phyloP scores from a whole-genome alignment of 129 eudicot species.

The Ambrosia trifida region DNA sequence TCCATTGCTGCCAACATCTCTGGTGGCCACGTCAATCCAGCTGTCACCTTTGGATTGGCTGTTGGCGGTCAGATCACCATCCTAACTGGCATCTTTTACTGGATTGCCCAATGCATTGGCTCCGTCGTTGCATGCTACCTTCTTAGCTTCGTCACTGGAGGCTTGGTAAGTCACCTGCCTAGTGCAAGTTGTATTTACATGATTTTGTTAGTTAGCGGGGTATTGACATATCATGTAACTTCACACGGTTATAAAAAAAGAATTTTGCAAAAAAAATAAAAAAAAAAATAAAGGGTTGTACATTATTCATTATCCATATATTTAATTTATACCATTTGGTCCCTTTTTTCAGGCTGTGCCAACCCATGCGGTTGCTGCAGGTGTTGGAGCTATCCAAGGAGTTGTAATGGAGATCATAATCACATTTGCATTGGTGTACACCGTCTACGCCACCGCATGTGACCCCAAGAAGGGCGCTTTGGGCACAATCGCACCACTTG shows the following conservation, averaged over 20 bases:
- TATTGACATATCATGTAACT: too few relatives aligned
- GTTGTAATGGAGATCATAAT: slow-evolving; percentile 52
- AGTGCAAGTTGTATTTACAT: too few relatives aligned
- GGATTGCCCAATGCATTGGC: slow-evolving; percentile 60
- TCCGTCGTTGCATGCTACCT: slow-evolving; percentile 54
- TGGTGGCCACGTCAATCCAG: slow-evolving; percentile 67
- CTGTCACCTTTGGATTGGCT: slow-evolving; percentile 70
- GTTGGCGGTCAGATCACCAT: slow-evolving; percentile 65
- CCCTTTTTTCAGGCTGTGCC: slow-evolving; percentile 42
- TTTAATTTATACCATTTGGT: not conserved
- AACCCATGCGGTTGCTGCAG: slow-evolving; percentile 44
- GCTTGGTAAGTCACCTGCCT: slow-evolving; percentile 23
- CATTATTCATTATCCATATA: not conserved
- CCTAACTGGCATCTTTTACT: slow-evolving; percentile 55
- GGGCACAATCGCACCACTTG: slow-evolving; percentile 61
- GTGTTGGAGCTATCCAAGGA: slow-evolving; percentile 43
- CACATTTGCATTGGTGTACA: slow-evolving; percentile 50
- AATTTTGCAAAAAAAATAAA: too few relatives aligned
- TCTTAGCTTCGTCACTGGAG: slow-evolving; percentile 43
- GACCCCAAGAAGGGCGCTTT: slow-evolving; percentile 76
- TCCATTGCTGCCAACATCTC: slow-evolving; percentile 65
- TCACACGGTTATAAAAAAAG: too few relatives aligned
- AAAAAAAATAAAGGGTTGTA: not conserved
- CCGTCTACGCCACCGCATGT: slow-evolving; percentile 58
- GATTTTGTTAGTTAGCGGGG: too few relatives aligned